These are phyloP conservation scores for Colletotrichum sp. DNA, from an alignment of 2,329 filamentous ascomycete genomes.

Conservation along the genomic window DNA sequence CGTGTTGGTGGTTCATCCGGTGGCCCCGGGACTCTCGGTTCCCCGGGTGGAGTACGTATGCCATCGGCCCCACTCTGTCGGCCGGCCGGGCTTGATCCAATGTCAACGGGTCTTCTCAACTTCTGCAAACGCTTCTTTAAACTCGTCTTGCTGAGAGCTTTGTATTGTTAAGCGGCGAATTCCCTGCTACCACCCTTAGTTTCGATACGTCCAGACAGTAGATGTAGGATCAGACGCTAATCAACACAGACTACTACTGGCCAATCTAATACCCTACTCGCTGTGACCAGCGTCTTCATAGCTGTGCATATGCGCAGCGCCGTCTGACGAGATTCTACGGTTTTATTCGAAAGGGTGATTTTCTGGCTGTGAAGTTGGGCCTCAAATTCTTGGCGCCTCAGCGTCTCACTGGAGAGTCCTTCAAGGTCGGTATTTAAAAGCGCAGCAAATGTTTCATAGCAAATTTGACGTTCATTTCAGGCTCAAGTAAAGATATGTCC, in stretches of 20 bases:
- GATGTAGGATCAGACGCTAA: not conserved
- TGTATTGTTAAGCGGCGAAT: not conserved
- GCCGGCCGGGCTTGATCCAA: not conserved
- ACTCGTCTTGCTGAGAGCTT: not conserved
- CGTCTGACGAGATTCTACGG: not conserved
- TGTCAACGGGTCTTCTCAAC: not conserved
- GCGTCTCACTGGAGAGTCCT: accelerated
- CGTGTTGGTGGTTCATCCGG: not conserved
- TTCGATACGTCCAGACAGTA: not conserved
- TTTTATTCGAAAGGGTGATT: accelerated
- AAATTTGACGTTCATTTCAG: too few relatives aligned
- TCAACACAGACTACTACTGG: not conserved
- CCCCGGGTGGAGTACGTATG: not conserved
- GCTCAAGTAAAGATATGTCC: too few relatives aligned
- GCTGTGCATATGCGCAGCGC: not conserved
- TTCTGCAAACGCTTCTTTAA: not conserved
- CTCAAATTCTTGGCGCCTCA: not conserved
- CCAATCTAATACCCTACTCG: not conserved
- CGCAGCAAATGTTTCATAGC: too few relatives aligned
- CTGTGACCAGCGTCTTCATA: not conserved
- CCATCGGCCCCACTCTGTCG: not conserved
- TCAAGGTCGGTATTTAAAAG: accelerated
- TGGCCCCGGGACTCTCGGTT: not conserved
- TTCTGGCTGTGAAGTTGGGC: not conserved
- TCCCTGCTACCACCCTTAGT: accelerated